Base-by-base conservation (phyloP, 2,329 filamentous ascomycete genomes). In the Chrysoporthe austroafricana region DNA sequence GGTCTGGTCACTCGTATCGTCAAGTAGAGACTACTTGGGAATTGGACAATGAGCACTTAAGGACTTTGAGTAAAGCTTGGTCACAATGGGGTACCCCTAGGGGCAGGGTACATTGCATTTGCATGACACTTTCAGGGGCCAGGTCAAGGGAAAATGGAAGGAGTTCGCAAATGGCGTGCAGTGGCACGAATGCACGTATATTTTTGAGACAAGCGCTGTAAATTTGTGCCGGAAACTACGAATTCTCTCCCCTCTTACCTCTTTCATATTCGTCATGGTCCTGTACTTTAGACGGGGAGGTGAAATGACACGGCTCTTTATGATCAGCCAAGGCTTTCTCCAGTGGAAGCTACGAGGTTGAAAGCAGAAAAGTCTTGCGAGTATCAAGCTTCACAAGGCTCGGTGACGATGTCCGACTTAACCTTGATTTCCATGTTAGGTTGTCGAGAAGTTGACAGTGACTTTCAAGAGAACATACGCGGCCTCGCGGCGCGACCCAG, bases 1-100 rank as follows among this genome's bases (percentile, higher is more conserved):
- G 92, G 92, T 80, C 84, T 96, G 74, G 86, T 94, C 75, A 96
- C 92, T 72, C 89, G 90, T 75, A 90, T 96, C 77, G 71, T 88
- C 64, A 81, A 86, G 76, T 88, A 86, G 83, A 73, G 63, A 59
- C 63, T 58, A 70, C 50, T 43, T 50, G 43, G 44, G 18, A 16
- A 48, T 16, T 26, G 26, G 14, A 63, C 36, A 52, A 26, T 26
- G 39, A 63, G 9, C 32, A 57, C 36, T 63, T 36, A 13, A 59
- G 21, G 14, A 59, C 36, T 48, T 32, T 16, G 43, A n/a, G 18
- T 7, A 63, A 46, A 44, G 42, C 21, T 21, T 52, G 14, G 34
- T 66, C 48, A 57, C 60, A 61, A n/a, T 21, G 39, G 2, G 52
- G 65, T 50, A 66, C 62, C 9, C 54, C 66, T n/a, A n/a, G 63